These are phyloP conservation scores for Musa balbisiana DNA, from an alignment of 202 grass and related monocot species.

Conservation along the genomic window DNA sequence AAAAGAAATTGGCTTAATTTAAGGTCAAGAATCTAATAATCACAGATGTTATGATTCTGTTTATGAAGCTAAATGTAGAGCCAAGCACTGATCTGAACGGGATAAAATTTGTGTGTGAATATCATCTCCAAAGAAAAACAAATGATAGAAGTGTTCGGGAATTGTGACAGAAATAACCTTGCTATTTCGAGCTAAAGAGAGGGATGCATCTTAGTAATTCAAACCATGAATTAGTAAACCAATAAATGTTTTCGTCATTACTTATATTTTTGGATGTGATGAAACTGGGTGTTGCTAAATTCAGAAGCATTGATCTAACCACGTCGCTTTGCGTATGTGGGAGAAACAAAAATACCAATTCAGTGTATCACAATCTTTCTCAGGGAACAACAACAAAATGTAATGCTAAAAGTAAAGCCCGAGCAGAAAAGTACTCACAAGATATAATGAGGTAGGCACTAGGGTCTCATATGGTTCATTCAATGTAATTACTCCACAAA, in stretches of 20 bases:
- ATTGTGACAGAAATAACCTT: too few species aligned
- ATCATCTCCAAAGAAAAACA: too few species aligned
- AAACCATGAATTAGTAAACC: too few species aligned
- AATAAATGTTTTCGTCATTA: too few species aligned
- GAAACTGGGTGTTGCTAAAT: too few species aligned
- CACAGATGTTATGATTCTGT: not conserved
- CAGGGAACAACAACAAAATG: not conserved
- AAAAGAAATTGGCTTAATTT: too few species aligned
- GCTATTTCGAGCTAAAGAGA: too few species aligned
- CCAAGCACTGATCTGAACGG: too few species aligned
- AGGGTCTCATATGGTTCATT: constrained; percentile 89
- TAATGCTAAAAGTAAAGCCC: not conserved
- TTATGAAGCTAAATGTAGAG: not conserved
- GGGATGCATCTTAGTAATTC: too few species aligned
- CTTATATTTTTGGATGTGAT: too few species aligned
- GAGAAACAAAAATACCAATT: not conserved
- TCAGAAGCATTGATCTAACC: not conserved
- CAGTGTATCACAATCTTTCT: not conserved
- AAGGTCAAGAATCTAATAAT: not conserved
- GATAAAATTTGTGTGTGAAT: too few species aligned
- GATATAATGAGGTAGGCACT: constrained; percentile 58
- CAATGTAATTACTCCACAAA: constrained; percentile 75
- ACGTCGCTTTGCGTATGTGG: not conserved
- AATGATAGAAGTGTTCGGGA: too few species aligned
- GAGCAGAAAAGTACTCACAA: constrained; percentile 38